phyloP scores from a whole-genome alignment of 257 asterid genomes.

The Hygrophila difformis region DNA sequence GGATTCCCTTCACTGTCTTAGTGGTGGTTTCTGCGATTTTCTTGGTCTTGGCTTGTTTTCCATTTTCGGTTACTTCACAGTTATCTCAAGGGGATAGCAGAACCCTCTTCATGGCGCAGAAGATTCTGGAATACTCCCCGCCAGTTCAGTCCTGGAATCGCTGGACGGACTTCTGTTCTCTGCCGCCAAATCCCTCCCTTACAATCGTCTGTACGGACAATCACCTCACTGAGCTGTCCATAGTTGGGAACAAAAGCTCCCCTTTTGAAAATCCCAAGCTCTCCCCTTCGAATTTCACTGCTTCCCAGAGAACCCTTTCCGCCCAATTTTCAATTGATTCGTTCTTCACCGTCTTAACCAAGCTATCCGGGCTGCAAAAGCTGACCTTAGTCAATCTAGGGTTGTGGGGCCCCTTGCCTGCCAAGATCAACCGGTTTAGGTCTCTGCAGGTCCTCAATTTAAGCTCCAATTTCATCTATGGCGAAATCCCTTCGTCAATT shows the following conservation, averaged over 20 bases:
- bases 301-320: constrained; percentile 43
- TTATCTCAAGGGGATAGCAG: constrained; percentile 49
- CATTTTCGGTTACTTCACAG: constrained; percentile 40
- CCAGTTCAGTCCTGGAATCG: constrained; percentile 65
- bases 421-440: constrained; percentile 50
- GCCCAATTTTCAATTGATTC: constrained; percentile 57
- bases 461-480: constrained; percentile 63
- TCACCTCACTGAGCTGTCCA: constrained; percentile 62
- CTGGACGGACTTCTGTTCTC: constrained; percentile 77
- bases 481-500: constrained; percentile 53
- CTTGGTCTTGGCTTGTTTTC: constrained; percentile 20
- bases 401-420: constrained; percentile 76
- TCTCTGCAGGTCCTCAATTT: constrained; percentile 59
- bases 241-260: constrained; percentile 64
- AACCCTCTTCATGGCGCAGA: constrained; percentile 53
- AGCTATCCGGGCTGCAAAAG: constrained; percentile 51
- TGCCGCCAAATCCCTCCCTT: constrained; percentile 49
- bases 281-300: constrained; percentile 24
- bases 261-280: constrained; percentile 31
- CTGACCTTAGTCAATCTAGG: constrained; percentile 70
- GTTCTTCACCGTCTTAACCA: constrained; percentile 77
- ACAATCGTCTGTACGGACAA: constrained; percentile 51
- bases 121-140: constrained; percentile 67
- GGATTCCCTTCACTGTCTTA: too few species aligned
- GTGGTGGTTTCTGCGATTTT: constrained; percentile 3